A percentile compares a stretch with the other conserved stretches of the same genome.
These are phyloP conservation scores for Ilex paraguariensis DNA, from an alignment of 305 asterid genomes.

Conservation along the genomic window DNA sequence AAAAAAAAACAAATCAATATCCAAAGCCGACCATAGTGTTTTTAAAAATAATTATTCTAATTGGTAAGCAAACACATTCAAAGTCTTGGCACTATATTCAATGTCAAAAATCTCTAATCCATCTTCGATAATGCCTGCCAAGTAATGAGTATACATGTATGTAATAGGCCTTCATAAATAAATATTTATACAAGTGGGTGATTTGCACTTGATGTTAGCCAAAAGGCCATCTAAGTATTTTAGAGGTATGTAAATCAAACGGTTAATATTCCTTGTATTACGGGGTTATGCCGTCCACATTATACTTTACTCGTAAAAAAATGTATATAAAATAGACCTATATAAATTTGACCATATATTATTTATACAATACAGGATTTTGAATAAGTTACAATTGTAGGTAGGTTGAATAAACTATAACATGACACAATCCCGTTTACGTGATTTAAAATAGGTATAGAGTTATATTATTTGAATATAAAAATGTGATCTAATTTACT, in stretches of 20 bases:
- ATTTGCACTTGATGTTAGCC: not conserved
- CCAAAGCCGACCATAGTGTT: conserved; percentile 5
- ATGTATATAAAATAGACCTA: not conserved
- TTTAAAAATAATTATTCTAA: conserved; percentile 7
- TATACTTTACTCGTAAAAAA: not conserved
- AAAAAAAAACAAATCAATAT: not conserved
- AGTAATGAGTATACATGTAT: no score
- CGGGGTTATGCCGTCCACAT: no score
- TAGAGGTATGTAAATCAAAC: no score
- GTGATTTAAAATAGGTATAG: no score
- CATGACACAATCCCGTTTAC: no score
- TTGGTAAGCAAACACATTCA: conserved; percentile 3
- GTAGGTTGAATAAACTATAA: no score
- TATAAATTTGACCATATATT: no score
- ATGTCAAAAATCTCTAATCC: not conserved
- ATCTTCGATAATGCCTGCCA: not conserved
- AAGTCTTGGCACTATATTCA: not conserved
- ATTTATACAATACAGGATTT: no score
- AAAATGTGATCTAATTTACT: no score
- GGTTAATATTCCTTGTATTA: not conserved
- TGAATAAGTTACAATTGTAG: no score
- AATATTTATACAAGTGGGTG: no score
- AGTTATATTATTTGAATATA: no score
- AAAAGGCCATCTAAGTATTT: not conserved
- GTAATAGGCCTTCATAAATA: not conserved